A percentile compares a stretch with the other conserved stretches of the same genome.
Conservation (phyloP, 352 stramenopile species). For the Phytopythium helicoides region DNA sequence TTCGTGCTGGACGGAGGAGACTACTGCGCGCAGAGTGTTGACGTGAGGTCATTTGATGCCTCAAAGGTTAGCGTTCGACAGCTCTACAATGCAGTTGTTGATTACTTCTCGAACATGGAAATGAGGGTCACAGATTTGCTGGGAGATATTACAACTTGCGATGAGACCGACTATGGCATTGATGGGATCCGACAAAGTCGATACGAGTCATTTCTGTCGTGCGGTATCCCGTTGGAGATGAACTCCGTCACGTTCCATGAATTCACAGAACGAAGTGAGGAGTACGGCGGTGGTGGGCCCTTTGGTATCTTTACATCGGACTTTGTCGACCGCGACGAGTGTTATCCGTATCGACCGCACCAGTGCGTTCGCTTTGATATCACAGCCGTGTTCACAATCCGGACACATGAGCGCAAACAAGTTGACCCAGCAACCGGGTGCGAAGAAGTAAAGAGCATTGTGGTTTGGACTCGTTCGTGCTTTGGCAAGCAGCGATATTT, state of each 20-base stretch:
- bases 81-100: slow-evolving; percentile 37
- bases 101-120: too few relatives aligned
- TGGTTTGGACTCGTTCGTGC: slow-evolving; percentile 21
- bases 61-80: slow-evolving; percentile 21
- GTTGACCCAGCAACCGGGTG: too few relatives aligned
- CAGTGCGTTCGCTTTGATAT: slow-evolving; percentile 26
- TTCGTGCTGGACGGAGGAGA: slow-evolving; percentile 23
- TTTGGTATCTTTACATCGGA: slow-evolving; percentile 24
- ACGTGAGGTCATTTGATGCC: slow-evolving; percentile 25
- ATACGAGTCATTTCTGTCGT: too few relatives aligned
- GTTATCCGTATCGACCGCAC: slow-evolving; percentile 27
- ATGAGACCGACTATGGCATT: too few relatives aligned
- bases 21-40: slow-evolving; percentile 22
- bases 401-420: too few relatives aligned
- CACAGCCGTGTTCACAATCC: too few relatives aligned
- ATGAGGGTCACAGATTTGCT: too few relatives aligned
- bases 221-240: too few relatives aligned
- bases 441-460: too few relatives aligned
- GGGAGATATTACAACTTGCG: too few relatives aligned
- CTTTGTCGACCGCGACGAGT: slow-evolving; percentile 39
- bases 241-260: too few relatives aligned
- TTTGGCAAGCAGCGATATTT: slow-evolving; percentile 22
- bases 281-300: slow-evolving; percentile 10
- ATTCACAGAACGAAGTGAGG: slow-evolving; percentile 19
- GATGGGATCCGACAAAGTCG: too few relatives aligned